Evolutionary conservation across 441 rosid genomes (phyloP).

Genomic region (Croton setiger): DNA sequence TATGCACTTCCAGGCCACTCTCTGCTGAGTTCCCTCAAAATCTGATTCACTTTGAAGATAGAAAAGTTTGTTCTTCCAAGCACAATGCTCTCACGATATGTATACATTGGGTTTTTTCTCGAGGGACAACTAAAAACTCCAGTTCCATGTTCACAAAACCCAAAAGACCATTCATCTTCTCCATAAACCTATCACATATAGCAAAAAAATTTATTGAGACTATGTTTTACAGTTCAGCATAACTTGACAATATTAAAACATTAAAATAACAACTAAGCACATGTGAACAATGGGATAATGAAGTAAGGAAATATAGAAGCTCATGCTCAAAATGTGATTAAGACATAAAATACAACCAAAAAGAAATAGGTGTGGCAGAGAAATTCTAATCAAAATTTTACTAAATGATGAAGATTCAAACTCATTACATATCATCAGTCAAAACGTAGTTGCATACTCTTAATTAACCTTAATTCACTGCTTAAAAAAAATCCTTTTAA

Average conservation of each 20-base stretch:
- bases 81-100: slow-evolving; percentile 74
- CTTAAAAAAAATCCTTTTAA: neutral
- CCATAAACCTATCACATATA: slow-evolving; percentile 63
- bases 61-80: slow-evolving; percentile 69
- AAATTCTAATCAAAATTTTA: neutral
- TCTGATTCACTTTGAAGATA: slow-evolving; percentile 70
- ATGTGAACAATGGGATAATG: neutral
- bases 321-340: neutral
- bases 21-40: slow-evolving; percentile 79
- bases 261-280: neutral
- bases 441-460: neutral
- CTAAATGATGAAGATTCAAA: neutral
- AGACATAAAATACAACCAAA: neutral
- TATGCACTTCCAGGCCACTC: slow-evolving; percentile 87
- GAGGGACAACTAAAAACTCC: slow-evolving; percentile 93
- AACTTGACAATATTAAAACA: neutral
- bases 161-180: slow-evolving; percentile 97
- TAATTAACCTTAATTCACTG: neutral
- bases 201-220: slow-evolving; percentile 16
- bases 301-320: neutral
- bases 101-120: slow-evolving; percentile 89
- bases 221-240: slow-evolving; percentile 5
- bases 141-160: slow-evolving; percentile 89
- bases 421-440: neutral
- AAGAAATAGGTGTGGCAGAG: neutral